A percentile compares a stretch with the other conserved stretches of the same genome.
Evolutionary conservation across 208 protist genomes (phyloP).

Genomic region (Acanthamoeba healyi): DNA sequence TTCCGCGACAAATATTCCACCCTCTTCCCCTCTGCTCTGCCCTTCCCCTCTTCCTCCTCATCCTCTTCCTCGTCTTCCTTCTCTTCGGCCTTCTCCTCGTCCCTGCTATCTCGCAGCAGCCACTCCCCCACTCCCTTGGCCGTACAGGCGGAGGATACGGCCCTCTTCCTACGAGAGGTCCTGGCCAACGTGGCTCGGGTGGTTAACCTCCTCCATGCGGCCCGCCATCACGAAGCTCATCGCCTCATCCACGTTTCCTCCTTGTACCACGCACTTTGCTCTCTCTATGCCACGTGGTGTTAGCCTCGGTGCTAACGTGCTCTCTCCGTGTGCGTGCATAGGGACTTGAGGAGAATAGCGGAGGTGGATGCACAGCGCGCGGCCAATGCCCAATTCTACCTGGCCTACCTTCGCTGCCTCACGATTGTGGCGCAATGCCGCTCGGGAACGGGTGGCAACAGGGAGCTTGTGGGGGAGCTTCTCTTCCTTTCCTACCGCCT

Average conservation of each 20-base stretch:
- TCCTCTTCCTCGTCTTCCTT: neutral
- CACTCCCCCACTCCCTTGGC: neutral
- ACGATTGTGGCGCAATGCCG: neutral
- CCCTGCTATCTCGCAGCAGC: neutral
- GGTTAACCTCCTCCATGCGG: neutral
- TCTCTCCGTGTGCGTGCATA: neutral
- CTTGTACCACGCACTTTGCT: neutral
- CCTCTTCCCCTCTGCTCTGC: constrained; percentile 1
- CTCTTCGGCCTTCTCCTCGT: too few species aligned
- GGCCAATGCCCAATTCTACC: constrained; percentile 8
- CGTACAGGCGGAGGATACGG: neutral
- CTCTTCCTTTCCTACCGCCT: constrained; percentile 25
- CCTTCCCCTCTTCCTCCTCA: neutral
- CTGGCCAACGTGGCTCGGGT: neutral
- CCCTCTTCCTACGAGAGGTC: neutral
- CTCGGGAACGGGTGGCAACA: neutral
- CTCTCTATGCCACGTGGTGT: neutral
- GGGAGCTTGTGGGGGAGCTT: neutral
- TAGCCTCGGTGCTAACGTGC: neutral
- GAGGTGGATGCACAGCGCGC: neutral
- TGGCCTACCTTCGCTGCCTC: constrained; percentile 14
- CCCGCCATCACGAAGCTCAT: neutral
- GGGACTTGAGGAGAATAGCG: neutral
- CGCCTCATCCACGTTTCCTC: neutral
- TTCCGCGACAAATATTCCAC: constrained; percentile 23